phyloP scores from a whole-genome alignment of 2,329 filamentous ascomycete species.

The Trichophyton mentagrophytes region DNA sequence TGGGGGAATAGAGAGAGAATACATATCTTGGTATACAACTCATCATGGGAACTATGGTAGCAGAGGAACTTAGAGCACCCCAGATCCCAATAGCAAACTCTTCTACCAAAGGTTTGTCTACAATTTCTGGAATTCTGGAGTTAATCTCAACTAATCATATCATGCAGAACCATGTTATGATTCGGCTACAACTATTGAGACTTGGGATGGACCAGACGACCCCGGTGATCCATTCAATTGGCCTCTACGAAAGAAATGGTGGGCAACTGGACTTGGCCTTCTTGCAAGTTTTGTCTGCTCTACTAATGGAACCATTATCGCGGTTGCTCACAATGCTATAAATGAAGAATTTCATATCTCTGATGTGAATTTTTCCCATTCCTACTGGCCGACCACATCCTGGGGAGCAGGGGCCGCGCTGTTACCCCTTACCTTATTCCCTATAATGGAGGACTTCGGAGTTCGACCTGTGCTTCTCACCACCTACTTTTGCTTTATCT shows the following conservation, averaged over 20 bases:
- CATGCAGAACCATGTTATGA: not conserved
- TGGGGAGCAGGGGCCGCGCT: not conserved
- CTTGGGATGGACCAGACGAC: conserved; percentile 18
- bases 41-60: not conserved
- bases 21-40: not conserved
- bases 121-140: not conserved
- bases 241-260: conserved; percentile 18
- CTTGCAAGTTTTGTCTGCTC: not conserved
- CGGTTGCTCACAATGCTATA: not conserved
- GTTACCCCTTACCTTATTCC: not conserved
- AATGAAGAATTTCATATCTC: not conserved
- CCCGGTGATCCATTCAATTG: conserved; percentile 19
- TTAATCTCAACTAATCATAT: not conserved
- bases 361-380: not conserved
- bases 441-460: not conserved
- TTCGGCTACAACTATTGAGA: conserved; percentile 13
- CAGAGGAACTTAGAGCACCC: not conserved
- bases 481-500: conserved; percentile 42
- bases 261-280: not conserved
- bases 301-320: not conserved
- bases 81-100: not conserved
- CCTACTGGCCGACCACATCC: not conserved
- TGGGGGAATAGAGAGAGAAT: not conserved
- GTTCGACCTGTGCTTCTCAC: not conserved
- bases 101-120: not conserved